Conservation (phyloP, 371 early-diverging fungal genomes). For the Actinomucor elegans region DNA sequence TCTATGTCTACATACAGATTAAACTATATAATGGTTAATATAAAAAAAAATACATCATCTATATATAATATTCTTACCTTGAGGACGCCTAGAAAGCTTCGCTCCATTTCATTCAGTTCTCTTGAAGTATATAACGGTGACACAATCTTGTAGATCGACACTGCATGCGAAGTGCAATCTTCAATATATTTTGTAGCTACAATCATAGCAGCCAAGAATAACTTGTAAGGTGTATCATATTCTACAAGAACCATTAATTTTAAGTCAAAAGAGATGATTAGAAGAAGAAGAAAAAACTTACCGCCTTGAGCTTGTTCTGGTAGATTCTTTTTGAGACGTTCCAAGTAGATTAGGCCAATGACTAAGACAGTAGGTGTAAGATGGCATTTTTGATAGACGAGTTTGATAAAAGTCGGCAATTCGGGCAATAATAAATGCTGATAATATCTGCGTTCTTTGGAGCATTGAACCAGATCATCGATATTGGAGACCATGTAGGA, state of each 20-base stretch:
- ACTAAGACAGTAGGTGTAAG: constrained; percentile 52
- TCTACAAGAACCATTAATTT: constrained; percentile 26
- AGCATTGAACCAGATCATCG: constrained; percentile 33
- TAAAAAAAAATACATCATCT: background rate
- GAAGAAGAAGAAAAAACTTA: constrained; percentile 8
- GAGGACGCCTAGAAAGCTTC: constrained; percentile 39
- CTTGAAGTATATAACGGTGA: constrained; percentile 52
- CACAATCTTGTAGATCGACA: constrained; percentile 31
- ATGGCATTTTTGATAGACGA: constrained; percentile 38
- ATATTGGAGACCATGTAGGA: constrained; percentile 32
- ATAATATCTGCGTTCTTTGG: constrained; percentile 28
- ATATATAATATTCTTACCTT: constrained; percentile 9
- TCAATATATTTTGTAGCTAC: constrained; percentile 70
- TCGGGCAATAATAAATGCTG: constrained; percentile 37
- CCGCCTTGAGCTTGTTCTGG: constrained; percentile 64
- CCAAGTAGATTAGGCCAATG: constrained; percentile 69
- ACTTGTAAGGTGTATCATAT: constrained; percentile 72
- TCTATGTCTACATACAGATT: constrained; percentile 24
- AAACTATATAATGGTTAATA: constrained; percentile 12
- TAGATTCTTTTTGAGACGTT: constrained; percentile 60
- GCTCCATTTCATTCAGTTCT: constrained; percentile 61
- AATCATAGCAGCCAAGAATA: constrained; percentile 71
- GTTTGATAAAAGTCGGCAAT: constrained; percentile 35
- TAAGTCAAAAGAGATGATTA: background rate
- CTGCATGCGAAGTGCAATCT: constrained; percentile 47